Conservation (phyloP, 306 rosid genomes). For the Rubus idaeus region DNA sequence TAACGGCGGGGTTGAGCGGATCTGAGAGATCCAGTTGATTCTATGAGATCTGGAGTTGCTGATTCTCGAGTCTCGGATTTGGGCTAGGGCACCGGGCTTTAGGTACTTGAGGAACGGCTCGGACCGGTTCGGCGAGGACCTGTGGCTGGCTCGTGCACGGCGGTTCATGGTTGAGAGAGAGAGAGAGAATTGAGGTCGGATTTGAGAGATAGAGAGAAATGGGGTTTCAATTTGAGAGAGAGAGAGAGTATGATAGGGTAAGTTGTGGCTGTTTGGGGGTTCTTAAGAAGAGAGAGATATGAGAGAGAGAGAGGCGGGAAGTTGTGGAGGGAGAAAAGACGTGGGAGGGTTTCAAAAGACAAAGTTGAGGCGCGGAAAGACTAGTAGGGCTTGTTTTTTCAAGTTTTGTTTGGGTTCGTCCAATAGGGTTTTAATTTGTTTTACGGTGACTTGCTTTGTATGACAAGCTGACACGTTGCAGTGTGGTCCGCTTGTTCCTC, state of each 20-base stretch:
- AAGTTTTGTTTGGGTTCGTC: not conserved
- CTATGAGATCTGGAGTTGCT: constrained; percentile 66
- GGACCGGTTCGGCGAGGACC: constrained; percentile 22
- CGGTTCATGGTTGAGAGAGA: constrained; percentile 47
- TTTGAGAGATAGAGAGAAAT: not conserved
- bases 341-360: constrained; percentile 41
- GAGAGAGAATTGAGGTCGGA: not conserved
- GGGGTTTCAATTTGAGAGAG: not conserved
- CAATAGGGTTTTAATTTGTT: not conserved
- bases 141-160: constrained; percentile 29
- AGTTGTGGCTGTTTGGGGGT: not conserved
- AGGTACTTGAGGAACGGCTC: constrained; percentile 67
- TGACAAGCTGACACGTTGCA: constrained; percentile 18
- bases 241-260: not conserved
- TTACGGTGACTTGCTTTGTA: not conserved
- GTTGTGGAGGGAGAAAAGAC: constrained; percentile 16
- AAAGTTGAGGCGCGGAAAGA: constrained; percentile 40
- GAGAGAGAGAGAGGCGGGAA: constrained; percentile 45
- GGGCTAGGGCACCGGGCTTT: constrained; percentile 87
- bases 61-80: constrained; percentile 77
- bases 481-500: constrained; percentile 3
- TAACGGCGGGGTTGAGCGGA: constrained; percentile 38
- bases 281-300: constrained; percentile 25
- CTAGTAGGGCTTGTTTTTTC: constrained; percentile 20
- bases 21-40: constrained; percentile 31